Evolutionary conservation across 345 rosid species (phyloP), one percentile per base, ranked within the genome.

Genomic region (Acer saccharum): DNA sequence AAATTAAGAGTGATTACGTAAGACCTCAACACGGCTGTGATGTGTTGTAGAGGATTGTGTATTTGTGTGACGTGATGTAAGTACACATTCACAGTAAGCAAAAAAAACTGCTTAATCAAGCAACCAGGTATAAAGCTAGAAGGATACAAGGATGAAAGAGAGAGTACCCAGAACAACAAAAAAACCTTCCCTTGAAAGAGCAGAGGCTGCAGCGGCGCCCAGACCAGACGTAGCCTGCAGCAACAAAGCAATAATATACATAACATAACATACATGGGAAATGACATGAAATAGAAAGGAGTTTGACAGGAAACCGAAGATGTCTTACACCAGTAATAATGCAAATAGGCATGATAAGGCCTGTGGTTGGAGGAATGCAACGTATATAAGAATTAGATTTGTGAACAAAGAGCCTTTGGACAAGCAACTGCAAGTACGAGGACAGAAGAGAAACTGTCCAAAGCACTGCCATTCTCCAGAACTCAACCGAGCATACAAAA

Each of bases 151-250:
- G 10, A 58, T 20, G 11, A 60, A 77, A 39, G 29, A 39, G 21
- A 70, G 11, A 43, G n/a, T 88, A 95, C 99, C 98, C 41, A 95
- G 92, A 83, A 90, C 84, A 74, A 93, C 85, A 41, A 73, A 86
- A 83, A 90, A 93, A 21, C 98, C 98, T 74, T 93, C 84, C 76
- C 65, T 87, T 57, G 98, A 88, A 80, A 93, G 92, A 77, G 88
- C 91, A 82, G 69, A 77, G 11, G 98, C 97, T 17, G 94, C 87
- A 2, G 94, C 94, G 13, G 87, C 90, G 25, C 99, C 99, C 43
- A 93, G 66, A 29, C 99, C 99, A 21, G 98, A 95, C 61, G 96
- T 89, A 79, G 96, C 94, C 99, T 93, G 77, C 69, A 80, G 62
- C 76, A 78, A 81, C 10, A 55, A 69, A 43, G 12, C 32, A 41